Base-by-base conservation (phyloP, 176 grass and related monocot species). In the Aegilops sharonensis region DNA sequence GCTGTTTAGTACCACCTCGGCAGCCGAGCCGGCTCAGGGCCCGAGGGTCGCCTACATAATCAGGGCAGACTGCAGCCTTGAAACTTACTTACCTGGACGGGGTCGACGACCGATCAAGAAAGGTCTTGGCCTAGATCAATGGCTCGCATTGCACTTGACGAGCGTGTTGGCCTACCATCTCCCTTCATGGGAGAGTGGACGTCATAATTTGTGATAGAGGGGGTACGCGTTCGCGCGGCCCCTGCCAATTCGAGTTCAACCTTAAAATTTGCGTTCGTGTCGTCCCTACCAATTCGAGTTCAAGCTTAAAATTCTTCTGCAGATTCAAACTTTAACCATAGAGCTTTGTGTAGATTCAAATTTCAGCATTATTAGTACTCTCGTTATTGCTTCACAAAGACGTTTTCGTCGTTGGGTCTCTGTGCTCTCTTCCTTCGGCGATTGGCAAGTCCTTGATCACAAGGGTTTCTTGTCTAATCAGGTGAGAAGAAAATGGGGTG, bases 201-300 rank as follows among this genome's bases (percentile, higher is more conserved):
- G 64, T 92, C 77, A 3, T 88, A 91, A 94, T 91, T 91, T 94
- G 75, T 94, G 83, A 0, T 1, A 72, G 68, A 39, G 81, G 91
- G 91, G 88, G 85, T 91, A 91, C 48, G 83, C 79, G 86, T 91
- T 5, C 79, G 92, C 89, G 83, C 79, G 83, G 52, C 83, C 76
- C 75, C 64, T 83, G 8, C 25, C 57, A 52, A 52, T 43, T 43
- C 40, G 4, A 34, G 32, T 5, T 34, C 4, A 32, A 32, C 1
- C 31, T 4, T 32, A 32, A 32, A 32, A 32, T 27, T 27, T 1
- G 79, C 79, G 86, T 91, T 5, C 79, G 89, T 86, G 83, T 75
- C 80, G 52, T 79, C 76, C 75, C 64, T 83, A 5, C 25, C 57
- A 52, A 52, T 43, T 43, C 40, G 32, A 34, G 32, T 5, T 34